phyloP scores from a whole-genome alignment of 2,329 filamentous ascomycete species.

The Thyridium curvatum region DNA sequence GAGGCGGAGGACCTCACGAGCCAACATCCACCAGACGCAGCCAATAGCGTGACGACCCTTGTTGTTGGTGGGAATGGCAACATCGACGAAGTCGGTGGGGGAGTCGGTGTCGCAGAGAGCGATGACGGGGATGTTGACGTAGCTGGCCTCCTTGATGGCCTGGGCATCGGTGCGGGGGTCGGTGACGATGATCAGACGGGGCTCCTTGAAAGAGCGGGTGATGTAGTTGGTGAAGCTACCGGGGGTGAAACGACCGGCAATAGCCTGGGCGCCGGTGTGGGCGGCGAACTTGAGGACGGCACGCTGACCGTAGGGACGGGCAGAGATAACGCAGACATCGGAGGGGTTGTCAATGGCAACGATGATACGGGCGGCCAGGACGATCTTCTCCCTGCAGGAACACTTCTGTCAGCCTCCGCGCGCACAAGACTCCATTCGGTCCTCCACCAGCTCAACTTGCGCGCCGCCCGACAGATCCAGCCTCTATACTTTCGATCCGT shows the following conservation, averaged over 20 bases:
- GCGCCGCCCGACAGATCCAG: too few relatives aligned
- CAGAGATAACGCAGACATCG: slow-evolving; percentile 98
- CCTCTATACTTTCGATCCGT: too few relatives aligned
- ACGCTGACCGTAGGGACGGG: slow-evolving; percentile 98
- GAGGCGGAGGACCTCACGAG: slow-evolving; percentile 98
- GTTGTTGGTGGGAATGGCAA: slow-evolving; percentile 99
- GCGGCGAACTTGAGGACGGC: slow-evolving; percentile 99
- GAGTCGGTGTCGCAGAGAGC: slow-evolving; percentile 99
- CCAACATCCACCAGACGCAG: slow-evolving; percentile 98
- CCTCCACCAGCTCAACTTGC: too few relatives aligned
- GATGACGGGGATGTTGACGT: slow-evolving; percentile 99
- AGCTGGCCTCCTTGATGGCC: slow-evolving; percentile 99
- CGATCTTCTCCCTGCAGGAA: slow-evolving; percentile 91
- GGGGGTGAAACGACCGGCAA: slow-evolving; percentile 99
- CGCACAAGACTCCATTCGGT: too few relatives aligned
- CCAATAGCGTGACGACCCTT: slow-evolving; percentile 99
- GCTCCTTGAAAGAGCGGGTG: slow-evolving; percentile 99
- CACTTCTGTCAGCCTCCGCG: slow-evolving; percentile 17
- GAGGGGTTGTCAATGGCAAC: slow-evolving; percentile 98
- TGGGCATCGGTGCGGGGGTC: slow-evolving; percentile 99
- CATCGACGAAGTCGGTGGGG: slow-evolving; percentile 98
- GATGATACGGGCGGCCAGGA: slow-evolving; percentile 97
- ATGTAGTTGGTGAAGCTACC: slow-evolving; percentile 99
- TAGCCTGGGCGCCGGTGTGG: slow-evolving; percentile 96
- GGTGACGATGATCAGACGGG: slow-evolving; percentile 98